These are phyloP conservation scores for Pseudopediastrum boryanum DNA, from an alignment of 139 green algal species.

Conservation along the genomic window DNA sequence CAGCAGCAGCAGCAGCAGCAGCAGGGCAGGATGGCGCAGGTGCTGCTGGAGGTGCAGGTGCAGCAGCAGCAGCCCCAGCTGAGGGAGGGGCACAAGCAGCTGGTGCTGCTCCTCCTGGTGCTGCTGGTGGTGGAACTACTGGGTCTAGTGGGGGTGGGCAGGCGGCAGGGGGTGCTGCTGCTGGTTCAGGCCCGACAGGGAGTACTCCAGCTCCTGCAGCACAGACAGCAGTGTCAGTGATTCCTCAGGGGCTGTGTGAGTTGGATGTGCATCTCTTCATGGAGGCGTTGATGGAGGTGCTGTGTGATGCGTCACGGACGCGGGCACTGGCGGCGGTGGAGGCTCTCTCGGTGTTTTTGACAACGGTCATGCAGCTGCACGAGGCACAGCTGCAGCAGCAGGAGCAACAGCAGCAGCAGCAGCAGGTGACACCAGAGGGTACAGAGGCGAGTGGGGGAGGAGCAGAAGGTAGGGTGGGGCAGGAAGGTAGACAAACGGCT, in stretches of 20 bases:
- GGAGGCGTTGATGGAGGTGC: conserved; percentile 85
- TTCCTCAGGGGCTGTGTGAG: conserved; percentile 60
- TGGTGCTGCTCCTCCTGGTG: background rate
- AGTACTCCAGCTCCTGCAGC: conserved; percentile 21
- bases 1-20: background rate
- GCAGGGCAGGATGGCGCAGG: background rate
- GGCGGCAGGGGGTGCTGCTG: background rate
- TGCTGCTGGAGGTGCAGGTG: background rate
- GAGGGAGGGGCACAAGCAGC: background rate
- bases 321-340: conserved; percentile 60
- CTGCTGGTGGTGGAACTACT: background rate
- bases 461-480: background rate
- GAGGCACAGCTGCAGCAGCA: conserved; percentile 21
- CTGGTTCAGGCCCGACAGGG: background rate
- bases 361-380: conserved; percentile 72
- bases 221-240: conserved; percentile 9
- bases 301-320: conserved; percentile 47
- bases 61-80: background rate
- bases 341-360: conserved; percentile 77
- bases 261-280: conserved; percentile 87
- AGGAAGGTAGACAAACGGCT: background rate
- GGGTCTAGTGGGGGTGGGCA: no score
- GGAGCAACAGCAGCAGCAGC: conserved; percentile 13
- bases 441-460: background rate
- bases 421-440: background rate